Conservation (phyloP, 768 basidiomycete genomes). For the Pisolithus tinctorius region DNA sequence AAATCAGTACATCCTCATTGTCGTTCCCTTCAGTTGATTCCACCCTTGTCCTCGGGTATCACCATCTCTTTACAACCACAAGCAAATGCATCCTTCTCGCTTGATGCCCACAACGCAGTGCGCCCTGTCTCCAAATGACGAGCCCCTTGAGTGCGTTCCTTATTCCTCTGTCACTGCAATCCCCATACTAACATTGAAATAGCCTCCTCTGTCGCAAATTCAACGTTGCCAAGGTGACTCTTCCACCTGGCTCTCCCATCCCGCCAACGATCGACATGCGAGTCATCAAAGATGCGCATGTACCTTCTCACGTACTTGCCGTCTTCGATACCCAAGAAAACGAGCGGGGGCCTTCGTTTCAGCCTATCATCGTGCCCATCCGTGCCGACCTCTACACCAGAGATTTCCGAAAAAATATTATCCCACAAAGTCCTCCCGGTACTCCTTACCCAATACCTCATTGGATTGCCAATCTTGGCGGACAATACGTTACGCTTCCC, state of each 20-base stretch:
- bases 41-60: slow-evolving; percentile 8
- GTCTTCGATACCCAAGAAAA: slow-evolving; percentile 29
- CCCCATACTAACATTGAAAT: slow-evolving; percentile 5
- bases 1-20: neutral
- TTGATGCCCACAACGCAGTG: slow-evolving; percentile 20
- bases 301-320: slow-evolving; percentile 55
- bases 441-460: slow-evolving; percentile 28
- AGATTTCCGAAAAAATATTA: slow-evolving; percentile 31
- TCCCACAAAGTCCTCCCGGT: slow-evolving; percentile 28
- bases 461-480: slow-evolving; percentile 10
- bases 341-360: slow-evolving; percentile 23
- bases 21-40: slow-evolving; percentile 8
- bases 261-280: slow-evolving; percentile 44
- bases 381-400: slow-evolving; percentile 39
- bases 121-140: slow-evolving; percentile 9
- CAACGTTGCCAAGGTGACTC: slow-evolving; percentile 25
- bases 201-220: slow-evolving; percentile 28
- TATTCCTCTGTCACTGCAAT: neutral
- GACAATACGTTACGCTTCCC: slow-evolving; percentile 41
- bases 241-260: slow-evolving; percentile 21
- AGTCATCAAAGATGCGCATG: slow-evolving; percentile 36
- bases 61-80: slow-evolving; percentile 10
- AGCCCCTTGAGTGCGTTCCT: slow-evolving; percentile 24
- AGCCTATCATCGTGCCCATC: slow-evolving; percentile 48
- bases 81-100: slow-evolving; percentile 15